phyloP scores from a whole-genome alignment of 495 filamentous ascomycete genomes.

The Talaromyces wortmannii region DNA sequence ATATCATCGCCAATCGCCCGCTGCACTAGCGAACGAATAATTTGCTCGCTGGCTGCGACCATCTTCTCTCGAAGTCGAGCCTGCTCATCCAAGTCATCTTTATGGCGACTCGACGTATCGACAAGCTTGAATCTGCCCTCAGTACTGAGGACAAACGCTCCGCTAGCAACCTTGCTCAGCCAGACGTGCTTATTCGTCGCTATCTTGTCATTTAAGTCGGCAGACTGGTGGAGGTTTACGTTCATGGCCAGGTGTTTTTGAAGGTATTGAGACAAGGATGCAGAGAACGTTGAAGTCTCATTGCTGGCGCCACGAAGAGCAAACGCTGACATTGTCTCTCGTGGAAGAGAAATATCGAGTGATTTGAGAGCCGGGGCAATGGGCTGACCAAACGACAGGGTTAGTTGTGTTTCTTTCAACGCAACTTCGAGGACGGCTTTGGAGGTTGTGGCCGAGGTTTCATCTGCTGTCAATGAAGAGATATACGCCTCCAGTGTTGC shows the following conservation, averaged over 20 bases:
- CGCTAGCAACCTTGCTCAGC: slow-evolving; percentile 44
- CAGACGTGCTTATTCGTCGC: slow-evolving; percentile 28
- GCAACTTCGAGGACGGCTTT: slow-evolving; percentile 18
- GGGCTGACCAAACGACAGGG: slow-evolving; percentile 26
- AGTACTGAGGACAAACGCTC: slow-evolving; percentile 43
- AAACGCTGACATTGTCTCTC: slow-evolving; percentile 23
- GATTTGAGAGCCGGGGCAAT: slow-evolving; percentile 37
- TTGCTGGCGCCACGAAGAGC: slow-evolving; percentile 7
- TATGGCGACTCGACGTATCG: slow-evolving; percentile 17
- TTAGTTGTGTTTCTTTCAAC: slow-evolving; percentile 33
- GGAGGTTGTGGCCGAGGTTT: background rate
- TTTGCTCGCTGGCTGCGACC: slow-evolving; percentile 17
- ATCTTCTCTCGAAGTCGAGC: background rate
- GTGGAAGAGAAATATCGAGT: slow-evolving; percentile 38
- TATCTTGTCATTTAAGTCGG: background rate
- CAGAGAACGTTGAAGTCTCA: slow-evolving; percentile 26
- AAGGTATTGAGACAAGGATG: slow-evolving; percentile 35
- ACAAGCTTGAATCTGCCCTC: slow-evolving; percentile 49
- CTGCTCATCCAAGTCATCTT: slow-evolving; percentile 10
- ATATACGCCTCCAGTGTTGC: slow-evolving; percentile 23
- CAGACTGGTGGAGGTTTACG: slow-evolving; percentile 23
- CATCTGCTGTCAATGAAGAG: slow-evolving; percentile 5
- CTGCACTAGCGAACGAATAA: slow-evolving; percentile 22
- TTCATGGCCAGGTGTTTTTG: slow-evolving; percentile 43
- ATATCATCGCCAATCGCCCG: slow-evolving; percentile 18